A percentile compares a stretch with the other conserved stretches of the same genome.
phyloP scores from a whole-genome alignment of 352 stramenopile genomes.

The Globisporangium barbulae region DNA sequence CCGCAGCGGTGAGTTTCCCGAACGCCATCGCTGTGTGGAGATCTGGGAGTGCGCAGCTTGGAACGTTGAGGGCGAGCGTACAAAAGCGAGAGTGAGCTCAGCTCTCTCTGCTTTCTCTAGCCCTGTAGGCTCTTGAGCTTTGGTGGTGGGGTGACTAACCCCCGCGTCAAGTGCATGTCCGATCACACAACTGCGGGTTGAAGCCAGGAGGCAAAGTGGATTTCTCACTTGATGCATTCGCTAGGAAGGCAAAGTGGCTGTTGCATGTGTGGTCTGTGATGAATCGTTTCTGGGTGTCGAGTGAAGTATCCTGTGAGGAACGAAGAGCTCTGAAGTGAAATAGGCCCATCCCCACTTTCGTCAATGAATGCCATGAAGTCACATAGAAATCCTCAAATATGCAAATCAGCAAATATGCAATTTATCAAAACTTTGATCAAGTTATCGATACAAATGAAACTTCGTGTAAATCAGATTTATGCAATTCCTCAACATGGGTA shows the following conservation, averaged over 20 bases:
- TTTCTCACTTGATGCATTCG: not conserved
- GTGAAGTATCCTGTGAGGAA: not conserved
- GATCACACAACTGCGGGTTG: not conserved
- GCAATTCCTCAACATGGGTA: not conserved
- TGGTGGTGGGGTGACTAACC: no score
- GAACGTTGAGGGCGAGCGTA: not conserved
- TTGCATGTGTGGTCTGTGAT: not conserved
- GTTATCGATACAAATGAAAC: not conserved
- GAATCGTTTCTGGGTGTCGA: not conserved
- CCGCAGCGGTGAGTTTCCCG: not conserved
- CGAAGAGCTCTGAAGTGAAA: not conserved
- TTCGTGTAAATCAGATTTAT: not conserved
- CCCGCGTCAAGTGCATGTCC: no score
- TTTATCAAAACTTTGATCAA: not conserved
- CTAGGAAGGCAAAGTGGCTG: not conserved
- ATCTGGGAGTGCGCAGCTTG: no score
- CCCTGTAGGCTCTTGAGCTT: not conserved
- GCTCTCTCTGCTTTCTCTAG: no score
- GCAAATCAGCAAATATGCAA: not conserved
- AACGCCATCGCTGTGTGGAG: not conserved
- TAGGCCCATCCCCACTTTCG: not conserved
- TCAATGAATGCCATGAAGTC: no score
- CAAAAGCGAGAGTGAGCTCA: not conserved
- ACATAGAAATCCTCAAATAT: not conserved
- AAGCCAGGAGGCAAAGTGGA: not conserved